Conservation (phyloP, 1,284 basidiomycete genomes). For the Rhodotorula sp. region DNA sequence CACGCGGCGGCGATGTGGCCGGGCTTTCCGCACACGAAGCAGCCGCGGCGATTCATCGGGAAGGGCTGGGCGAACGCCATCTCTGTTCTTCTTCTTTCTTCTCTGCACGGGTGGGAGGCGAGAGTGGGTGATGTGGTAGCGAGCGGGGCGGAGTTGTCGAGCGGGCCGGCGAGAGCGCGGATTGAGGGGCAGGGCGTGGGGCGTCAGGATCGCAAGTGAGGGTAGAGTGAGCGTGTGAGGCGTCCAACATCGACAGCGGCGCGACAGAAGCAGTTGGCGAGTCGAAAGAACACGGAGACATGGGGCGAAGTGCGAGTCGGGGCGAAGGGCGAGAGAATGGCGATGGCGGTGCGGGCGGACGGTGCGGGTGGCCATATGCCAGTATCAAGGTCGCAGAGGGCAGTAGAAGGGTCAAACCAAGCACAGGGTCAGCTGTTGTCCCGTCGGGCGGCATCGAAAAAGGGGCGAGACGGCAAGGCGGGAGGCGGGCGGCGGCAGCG, state of each 20-base stretch:
- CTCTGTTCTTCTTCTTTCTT: conserved; percentile 1
- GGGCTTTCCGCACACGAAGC: conserved; percentile 34
- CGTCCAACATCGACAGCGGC: not conserved
- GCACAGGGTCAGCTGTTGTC: not conserved
- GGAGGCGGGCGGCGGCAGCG: not conserved
- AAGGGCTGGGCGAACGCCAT: conserved; percentile 16
- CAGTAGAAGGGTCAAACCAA: not conserved
- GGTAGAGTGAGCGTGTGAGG: too few species aligned
- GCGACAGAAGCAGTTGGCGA: not conserved
- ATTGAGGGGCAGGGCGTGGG: not conserved
- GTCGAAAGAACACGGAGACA: not conserved
- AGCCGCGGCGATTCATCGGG: conserved; percentile 23
- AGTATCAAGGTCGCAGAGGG: not conserved
- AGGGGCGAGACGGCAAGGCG: not conserved
- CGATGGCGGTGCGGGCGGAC: not conserved
- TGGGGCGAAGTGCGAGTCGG: not conserved
- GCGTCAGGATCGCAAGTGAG: not conserved
- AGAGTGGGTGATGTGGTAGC: not conserved
- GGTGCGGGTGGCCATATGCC: too few species aligned
- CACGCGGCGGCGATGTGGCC: conserved; percentile 33
- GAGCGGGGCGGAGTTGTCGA: not conserved
- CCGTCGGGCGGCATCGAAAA: not conserved
- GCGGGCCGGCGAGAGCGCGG: too few species aligned
- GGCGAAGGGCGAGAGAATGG: not conserved
- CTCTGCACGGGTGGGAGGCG: not conserved